Percentiles rank a stretch among this genome's conserved stretches.
phyloP scores from a whole-genome alignment of 441 rosid species.

The Biscutella laevigata region DNA sequence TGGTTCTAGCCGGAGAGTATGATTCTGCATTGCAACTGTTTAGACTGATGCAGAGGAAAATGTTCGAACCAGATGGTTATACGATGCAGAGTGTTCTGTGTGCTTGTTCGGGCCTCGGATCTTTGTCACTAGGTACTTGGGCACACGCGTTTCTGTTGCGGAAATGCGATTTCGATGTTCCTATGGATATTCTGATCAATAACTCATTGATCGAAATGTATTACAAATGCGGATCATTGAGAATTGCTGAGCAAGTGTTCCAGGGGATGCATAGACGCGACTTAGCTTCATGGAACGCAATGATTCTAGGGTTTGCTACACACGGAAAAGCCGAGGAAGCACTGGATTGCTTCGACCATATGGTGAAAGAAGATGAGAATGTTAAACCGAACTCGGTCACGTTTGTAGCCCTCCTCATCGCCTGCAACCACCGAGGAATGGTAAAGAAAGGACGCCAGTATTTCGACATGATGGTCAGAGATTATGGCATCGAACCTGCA shows the following conservation, averaged over 20 bases:
- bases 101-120: slow-evolving; percentile 46
- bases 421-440: slow-evolving; percentile 57
- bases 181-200: slow-evolving; percentile 34
- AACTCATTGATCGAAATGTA: slow-evolving; percentile 56
- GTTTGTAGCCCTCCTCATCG: slow-evolving; percentile 42
- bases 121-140: slow-evolving; percentile 48
- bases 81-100: slow-evolving; percentile 42
- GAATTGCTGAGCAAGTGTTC: slow-evolving; percentile 40
- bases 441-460: slow-evolving; percentile 35
- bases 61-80: slow-evolving; percentile 43
- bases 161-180: slow-evolving; percentile 25
- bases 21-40: slow-evolving; percentile 32
- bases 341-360: slow-evolving; percentile 26
- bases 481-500: slow-evolving; percentile 36
- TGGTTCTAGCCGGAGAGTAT: slow-evolving; percentile 40
- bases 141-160: slow-evolving; percentile 40
- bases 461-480: slow-evolving; percentile 42
- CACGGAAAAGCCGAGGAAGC: slow-evolving; percentile 41
- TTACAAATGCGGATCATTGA: slow-evolving; percentile 43
- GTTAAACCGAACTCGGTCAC: slow-evolving; percentile 42
- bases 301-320: slow-evolving; percentile 49
- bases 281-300: slow-evolving; percentile 50
- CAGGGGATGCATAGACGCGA: slow-evolving; percentile 37
- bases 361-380: slow-evolving; percentile 22
- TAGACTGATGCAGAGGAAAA: slow-evolving; percentile 32